A percentile compares a stretch with the other conserved stretches of the same genome.
Conservation (phyloP, 2,329 filamentous ascomycete species). For the Magnaporthales sp. region DNA sequence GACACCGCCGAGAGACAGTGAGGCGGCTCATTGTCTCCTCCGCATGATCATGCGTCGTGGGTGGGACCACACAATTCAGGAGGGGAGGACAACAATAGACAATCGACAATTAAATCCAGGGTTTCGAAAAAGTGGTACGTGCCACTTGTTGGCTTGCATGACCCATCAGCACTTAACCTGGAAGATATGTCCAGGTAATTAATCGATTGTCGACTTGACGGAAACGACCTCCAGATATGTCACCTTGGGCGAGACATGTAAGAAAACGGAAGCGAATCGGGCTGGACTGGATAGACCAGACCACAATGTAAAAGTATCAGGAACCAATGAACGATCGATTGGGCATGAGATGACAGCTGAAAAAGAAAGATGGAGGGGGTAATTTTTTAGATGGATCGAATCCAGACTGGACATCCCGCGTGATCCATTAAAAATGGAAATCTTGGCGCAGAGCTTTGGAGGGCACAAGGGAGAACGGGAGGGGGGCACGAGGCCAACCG, state of each 20-base stretch:
- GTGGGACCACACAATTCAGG: not conserved
- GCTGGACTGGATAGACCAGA: not conserved
- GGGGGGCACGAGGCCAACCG: not conserved
- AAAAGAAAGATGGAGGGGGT: not conserved
- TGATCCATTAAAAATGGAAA: not conserved
- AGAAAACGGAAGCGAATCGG: not conserved
- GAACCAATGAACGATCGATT: not conserved
- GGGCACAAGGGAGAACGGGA: not conserved
- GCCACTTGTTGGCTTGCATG: not conserved
- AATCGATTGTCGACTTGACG: not conserved
- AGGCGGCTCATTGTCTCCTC: not conserved
- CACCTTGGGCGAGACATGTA: not conserved
- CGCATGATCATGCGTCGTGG: not conserved
- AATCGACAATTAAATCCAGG: not conserved
- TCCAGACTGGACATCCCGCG: not conserved
- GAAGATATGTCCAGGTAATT: not conserved
- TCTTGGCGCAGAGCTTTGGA: not conserved
- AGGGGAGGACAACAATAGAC: not conserved
- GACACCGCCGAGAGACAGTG: not conserved
- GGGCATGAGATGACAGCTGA: not conserved
- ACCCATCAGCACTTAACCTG: not conserved
- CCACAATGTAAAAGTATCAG: not conserved
- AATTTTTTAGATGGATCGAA: not conserved
- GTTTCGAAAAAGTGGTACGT: not conserved
- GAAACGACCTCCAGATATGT: not conserved